Percentiles rank a stretch among this genome's conserved stretches.
These are phyloP conservation scores for Isabelozyma pseudorhagii DNA, from an alignment of 805 yeast genomes.

Conservation along the genomic window DNA sequence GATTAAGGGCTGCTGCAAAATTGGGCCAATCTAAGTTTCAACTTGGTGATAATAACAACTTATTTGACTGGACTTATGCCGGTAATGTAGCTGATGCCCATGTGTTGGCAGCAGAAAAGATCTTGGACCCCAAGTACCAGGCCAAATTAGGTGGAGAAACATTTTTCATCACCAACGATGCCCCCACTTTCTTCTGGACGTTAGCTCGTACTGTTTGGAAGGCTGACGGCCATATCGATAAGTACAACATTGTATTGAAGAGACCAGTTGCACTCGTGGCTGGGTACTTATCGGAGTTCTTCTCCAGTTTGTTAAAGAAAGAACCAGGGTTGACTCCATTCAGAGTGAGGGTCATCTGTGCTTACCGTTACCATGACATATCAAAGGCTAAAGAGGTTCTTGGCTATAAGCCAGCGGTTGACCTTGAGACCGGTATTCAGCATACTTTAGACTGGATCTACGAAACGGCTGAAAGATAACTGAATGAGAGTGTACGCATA, in stretches of 20 bases:
- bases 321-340: constrained; percentile 96
- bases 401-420: constrained; percentile 80
- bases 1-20: constrained; percentile 76
- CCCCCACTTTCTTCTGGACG: constrained; percentile 96
- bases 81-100: constrained; percentile 98
- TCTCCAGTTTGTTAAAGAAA: constrained; percentile 67
- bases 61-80: constrained; percentile 97
- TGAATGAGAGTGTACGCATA: neutral
- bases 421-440: constrained; percentile 73
- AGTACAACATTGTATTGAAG: constrained; percentile 61
- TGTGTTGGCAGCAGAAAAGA: constrained; percentile 81
- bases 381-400: constrained; percentile 75
- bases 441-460: constrained; percentile 87
- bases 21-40: constrained; percentile 89
- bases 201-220: constrained; percentile 96
- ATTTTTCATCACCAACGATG: constrained; percentile 88
- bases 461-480: constrained; percentile 39
- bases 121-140: constrained; percentile 47
- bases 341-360: constrained; percentile 89
- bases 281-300: constrained; percentile 78
- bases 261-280: constrained; percentile 75
- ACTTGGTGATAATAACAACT: constrained; percentile 88
- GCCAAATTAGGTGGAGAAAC: constrained; percentile 72
- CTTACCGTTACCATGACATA: constrained; percentile 89
- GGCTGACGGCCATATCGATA: constrained; percentile 84